Evolutionary conservation across 139 green algal genomes (phyloP).

Genomic region (Picochlorum sp.): DNA sequence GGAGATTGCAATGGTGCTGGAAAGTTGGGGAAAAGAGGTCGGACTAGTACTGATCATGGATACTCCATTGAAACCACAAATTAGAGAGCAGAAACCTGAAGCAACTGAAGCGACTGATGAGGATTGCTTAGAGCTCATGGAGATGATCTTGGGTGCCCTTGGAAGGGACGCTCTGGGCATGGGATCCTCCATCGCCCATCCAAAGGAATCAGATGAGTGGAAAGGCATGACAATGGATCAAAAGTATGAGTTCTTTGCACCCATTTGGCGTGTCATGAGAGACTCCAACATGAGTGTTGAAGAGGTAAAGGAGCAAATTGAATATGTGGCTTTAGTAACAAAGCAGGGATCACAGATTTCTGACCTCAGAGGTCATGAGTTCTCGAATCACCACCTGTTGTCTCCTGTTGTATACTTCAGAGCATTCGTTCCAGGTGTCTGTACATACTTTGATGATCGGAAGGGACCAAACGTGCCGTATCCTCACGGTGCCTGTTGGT

Average conservation of each 20-base stretch:
- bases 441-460: constrained; percentile 76
- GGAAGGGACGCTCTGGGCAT: constrained; percentile 70
- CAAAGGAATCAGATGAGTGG: constrained; percentile 73
- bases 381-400: constrained; percentile 15
- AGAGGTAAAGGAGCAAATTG: constrained; percentile 59
- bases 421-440: constrained; percentile 45
- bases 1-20: constrained; percentile 72
- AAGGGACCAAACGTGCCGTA: constrained; percentile 11
- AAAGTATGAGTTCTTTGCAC: constrained; percentile 81
- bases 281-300: constrained; percentile 61
- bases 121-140: constrained; percentile 80
- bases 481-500: constrained; percentile 68
- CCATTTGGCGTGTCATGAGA: constrained; percentile 83
- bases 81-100: constrained; percentile 47
- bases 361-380: constrained; percentile 66
- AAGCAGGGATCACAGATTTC: constrained; percentile 64
- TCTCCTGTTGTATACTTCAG: constrained; percentile 69
- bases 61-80: constrained; percentile 58
- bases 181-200: constrained; percentile 64
- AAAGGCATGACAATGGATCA: constrained; percentile 52
- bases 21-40: constrained; percentile 69
- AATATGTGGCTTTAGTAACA: constrained; percentile 64
- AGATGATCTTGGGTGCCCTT: constrained; percentile 85
- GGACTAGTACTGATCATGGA: constrained; percentile 76
- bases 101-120: constrained; percentile 47